Percentiles rank a stretch among this genome's conserved stretches.
Conservation (phyloP, 2,329 filamentous ascomycete genomes). For the Elsinoe ampelina region DNA sequence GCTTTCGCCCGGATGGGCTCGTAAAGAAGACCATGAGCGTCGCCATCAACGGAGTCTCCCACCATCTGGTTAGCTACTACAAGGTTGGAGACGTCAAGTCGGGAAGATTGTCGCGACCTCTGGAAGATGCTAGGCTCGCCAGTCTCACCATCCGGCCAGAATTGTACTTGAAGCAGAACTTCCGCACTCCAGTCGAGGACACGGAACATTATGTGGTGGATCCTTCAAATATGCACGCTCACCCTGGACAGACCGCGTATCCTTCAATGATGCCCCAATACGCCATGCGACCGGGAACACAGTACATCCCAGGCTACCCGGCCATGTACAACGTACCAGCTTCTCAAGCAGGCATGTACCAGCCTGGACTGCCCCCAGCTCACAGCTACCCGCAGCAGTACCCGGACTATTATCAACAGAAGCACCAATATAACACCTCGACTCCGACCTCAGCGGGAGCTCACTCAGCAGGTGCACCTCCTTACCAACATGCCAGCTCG, state of each 20-base stretch:
- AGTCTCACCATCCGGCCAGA: conserved; percentile 29
- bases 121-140: conserved; percentile 39
- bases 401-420: background rate
- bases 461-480: conserved; percentile 20
- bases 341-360: conserved; percentile 23
- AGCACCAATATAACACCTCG: conserved; percentile 13
- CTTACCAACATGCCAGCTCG: conserved; percentile 15
- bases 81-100: conserved; percentile 66
- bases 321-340: conserved; percentile 23
- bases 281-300: conserved; percentile 22
- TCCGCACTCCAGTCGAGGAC: conserved; percentile 31
- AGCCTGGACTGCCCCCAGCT: conserved; percentile 19
- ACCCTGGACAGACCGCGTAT: conserved; percentile 24
- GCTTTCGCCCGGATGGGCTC: conserved; percentile 71
- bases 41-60: conserved; percentile 60
- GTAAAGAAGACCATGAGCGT: conserved; percentile 92
- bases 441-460: conserved; percentile 20
- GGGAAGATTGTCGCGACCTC: conserved; percentile 50
- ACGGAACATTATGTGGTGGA: conserved; percentile 30
- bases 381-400: background rate
- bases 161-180: conserved; percentile 32
- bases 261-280: conserved; percentile 21
- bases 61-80: conserved; percentile 87
- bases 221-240: conserved; percentile 25
- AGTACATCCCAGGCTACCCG: conserved; percentile 25